Evolutionary conservation across 345 rosid species (phyloP).

Genomic region (Rhodamnia rubescens): DNA sequence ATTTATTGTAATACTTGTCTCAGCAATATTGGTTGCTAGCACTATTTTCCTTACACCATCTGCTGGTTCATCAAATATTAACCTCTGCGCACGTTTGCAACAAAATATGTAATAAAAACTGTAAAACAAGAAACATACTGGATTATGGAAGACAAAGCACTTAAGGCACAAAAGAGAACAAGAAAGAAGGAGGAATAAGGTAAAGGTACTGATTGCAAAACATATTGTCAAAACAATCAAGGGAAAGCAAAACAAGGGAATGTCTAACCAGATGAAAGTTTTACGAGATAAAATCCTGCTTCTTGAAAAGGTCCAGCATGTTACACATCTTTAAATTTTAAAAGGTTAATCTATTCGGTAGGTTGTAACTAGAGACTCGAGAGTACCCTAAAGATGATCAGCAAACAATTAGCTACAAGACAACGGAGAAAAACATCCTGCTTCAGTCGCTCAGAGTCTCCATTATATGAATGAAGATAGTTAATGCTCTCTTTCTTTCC

Average conservation of each 20-base stretch:
- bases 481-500: neutral
- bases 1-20: slow-evolving; percentile 91
- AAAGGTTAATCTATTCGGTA: neutral
- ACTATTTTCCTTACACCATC: slow-evolving; percentile 81
- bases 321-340: neutral
- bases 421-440: neutral
- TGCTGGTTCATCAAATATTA: slow-evolving; percentile 78
- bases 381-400: neutral
- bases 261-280: neutral
- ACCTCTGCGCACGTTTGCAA: slow-evolving; percentile 38
- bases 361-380: neutral
- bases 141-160: neutral
- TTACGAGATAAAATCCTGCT: neutral
- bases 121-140: neutral
- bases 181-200: neutral
- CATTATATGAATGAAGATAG: neutral
- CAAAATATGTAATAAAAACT: neutral
- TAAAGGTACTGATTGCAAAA: neutral
- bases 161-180: neutral
- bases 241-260: neutral
- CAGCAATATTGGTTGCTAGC: slow-evolving; percentile 88
- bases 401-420: neutral
- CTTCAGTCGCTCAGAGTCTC: neutral
- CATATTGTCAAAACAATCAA: neutral
- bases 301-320: neutral